These are phyloP conservation scores for Coniosporium apollinis DNA, from an alignment of 495 filamentous ascomycete species.

Conservation along the genomic window DNA sequence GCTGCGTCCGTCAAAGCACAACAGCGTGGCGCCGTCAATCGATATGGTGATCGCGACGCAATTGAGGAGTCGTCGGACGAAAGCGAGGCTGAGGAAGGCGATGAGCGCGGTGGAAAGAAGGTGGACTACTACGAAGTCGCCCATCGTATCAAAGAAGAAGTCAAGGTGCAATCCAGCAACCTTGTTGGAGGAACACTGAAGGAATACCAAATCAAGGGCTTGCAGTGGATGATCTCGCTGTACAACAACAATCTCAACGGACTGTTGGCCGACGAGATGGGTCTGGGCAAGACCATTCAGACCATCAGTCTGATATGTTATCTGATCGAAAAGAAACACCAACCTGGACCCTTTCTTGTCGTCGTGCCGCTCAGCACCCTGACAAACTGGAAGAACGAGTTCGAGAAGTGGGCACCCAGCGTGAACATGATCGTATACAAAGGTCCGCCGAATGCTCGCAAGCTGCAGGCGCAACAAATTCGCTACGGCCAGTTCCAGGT, in stretches of 20 bases:
- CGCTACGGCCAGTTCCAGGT: slow-evolving; percentile 94
- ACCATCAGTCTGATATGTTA: slow-evolving; percentile 96
- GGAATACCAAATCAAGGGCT: slow-evolving; percentile 93
- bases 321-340: slow-evolving; percentile 87
- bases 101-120: slow-evolving; percentile 51
- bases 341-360: slow-evolving; percentile 86
- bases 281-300: slow-evolving; percentile 98
- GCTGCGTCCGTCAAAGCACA: slow-evolving; percentile 83
- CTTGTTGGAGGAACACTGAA: slow-evolving; percentile 85
- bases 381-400: slow-evolving; percentile 97
- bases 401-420: slow-evolving; percentile 94
- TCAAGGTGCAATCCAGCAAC: slow-evolving; percentile 63
- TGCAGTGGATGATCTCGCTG: slow-evolving; percentile 98
- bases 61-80: slow-evolving; percentile 34
- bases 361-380: slow-evolving; percentile 93
- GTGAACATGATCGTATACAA: slow-evolving; percentile 87
- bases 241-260: slow-evolving; percentile 99
- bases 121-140: slow-evolving; percentile 98
- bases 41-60: slow-evolving; percentile 51
- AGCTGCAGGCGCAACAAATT: slow-evolving; percentile 82
- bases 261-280: slow-evolving; percentile 98
- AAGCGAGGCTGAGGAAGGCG: slow-evolving; percentile 43
- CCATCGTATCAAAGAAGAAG: slow-evolving; percentile 84
- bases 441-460: slow-evolving; percentile 75
- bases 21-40: slow-evolving; percentile 63